Evolutionary conservation across 805 yeast genomes (phyloP), one percentile per base, ranked within the genome.

Genomic region (Cyberlindnera nakhonratchasimensis): DNA sequence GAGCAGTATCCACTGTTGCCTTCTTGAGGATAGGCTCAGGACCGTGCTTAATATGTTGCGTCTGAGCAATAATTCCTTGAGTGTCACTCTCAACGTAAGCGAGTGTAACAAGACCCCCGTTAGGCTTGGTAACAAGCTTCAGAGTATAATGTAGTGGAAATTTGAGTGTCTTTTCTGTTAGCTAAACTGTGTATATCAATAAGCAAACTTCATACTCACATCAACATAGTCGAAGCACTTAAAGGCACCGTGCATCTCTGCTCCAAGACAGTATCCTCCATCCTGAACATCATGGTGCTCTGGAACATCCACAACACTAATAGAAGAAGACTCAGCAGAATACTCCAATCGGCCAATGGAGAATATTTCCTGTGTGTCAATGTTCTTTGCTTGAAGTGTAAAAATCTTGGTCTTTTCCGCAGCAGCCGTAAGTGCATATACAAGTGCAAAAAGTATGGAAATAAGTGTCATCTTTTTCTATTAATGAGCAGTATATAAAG

Each of bases 241-340:
- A 31, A 45, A 47, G 3, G 23, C 26, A 3, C 40, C 34, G 11
- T 50, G 52, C 14, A 45, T 34, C 22, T 50, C 44, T 4, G 54
- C 50, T 12, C 61, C 61, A 5, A 58, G 30, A 28, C 59, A 53
- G 45, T 55, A 56, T 3, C 37, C n/a, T 4, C 55, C 58, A 2
- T 38, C 37, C 9, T 29, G 21, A 3, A 30, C 14, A 1, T 32
- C 43, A 9, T 28, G 4, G 4, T 3, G 3, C 13, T 36, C 43
- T 8, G 38, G 40, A 1, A 34, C 39, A 25, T 39, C 47, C 1
- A 26, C 35, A 4, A 34, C 33, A 19, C 39, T 42, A 4, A 36
- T 17, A 4, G 32, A 9, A 7, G 37, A 17, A 3, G 40, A 7
- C 12, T 43, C 51, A 6, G 26, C n/a, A 19, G 32, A 29, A 34